phyloP scores from a whole-genome alignment of 345 rosid species.

The Salix suchowensis region DNA sequence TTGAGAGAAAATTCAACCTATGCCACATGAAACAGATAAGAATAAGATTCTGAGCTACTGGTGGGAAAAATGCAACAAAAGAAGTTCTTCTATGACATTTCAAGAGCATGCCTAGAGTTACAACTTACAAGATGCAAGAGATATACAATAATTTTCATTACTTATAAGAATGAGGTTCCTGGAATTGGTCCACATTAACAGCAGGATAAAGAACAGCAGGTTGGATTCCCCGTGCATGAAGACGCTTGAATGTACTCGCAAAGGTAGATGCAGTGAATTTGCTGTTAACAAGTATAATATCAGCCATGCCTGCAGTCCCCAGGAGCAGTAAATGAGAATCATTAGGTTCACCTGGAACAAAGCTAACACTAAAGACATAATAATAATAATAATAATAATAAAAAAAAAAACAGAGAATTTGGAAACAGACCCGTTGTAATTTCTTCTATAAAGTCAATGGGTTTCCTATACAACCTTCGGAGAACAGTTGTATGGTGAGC shows the following conservation, averaged over 20 bases:
- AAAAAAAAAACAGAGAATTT: constrained; percentile 8
- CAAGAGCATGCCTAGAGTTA: constrained; percentile 5
- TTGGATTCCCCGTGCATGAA: constrained; percentile 57
- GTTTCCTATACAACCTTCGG: constrained; percentile 75
- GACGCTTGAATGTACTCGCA: constrained; percentile 74
- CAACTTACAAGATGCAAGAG: constrained; percentile 20
- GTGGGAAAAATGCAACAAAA: not conserved
- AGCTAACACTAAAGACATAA: not conserved
- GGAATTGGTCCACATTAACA: constrained; percentile 75
- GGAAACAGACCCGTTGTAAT: constrained; percentile 59
- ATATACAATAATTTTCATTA: constrained; percentile 36
- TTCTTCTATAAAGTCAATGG: constrained; percentile 80
- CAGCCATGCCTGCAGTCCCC: constrained; percentile 70
- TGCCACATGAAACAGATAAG: constrained; percentile 6
- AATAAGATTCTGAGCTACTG: not conserved
- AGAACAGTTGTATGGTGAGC: constrained; percentile 79
- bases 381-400: not conserved
- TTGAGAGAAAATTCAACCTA: not conserved
- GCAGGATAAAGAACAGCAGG: constrained; percentile 90
- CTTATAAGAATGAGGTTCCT: constrained; percentile 51
- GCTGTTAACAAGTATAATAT: constrained; percentile 82
- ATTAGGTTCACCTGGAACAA: not conserved
- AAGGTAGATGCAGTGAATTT: constrained; percentile 80
- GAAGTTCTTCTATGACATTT: not conserved
- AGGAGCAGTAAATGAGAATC: constrained; percentile 1